Evolutionary conservation across 140 eudicot species (phyloP).

Genomic region (Anethum foeniculum): DNA sequence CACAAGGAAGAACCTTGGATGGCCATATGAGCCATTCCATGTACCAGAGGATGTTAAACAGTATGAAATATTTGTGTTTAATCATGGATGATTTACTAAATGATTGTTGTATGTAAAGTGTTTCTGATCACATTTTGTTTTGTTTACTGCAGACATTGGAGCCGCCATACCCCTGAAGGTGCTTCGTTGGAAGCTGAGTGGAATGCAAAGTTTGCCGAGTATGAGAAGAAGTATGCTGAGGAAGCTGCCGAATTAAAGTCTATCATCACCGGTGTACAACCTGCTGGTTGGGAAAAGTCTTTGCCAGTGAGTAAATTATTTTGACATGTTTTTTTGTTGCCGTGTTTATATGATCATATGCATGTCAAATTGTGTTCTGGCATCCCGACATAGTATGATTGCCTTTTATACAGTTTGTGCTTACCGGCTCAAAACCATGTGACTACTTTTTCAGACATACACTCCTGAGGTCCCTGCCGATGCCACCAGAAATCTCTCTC

Average conservation of each 20-base stretch:
- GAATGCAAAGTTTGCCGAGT: conserved; percentile 84
- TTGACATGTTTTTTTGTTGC: not conserved
- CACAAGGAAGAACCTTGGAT: conserved; percentile 79
- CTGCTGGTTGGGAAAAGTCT: conserved; percentile 94
- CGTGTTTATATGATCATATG: not conserved
- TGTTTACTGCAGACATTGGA: conserved; percentile 62
- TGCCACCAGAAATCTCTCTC: conserved; percentile 91
- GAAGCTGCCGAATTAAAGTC: conserved; percentile 87
- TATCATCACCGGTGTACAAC: conserved; percentile 55
- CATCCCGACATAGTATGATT: not conserved
- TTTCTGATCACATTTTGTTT: not conserved
- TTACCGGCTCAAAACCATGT: not conserved
- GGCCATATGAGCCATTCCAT: conserved; percentile 99
- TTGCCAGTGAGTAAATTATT: conserved; percentile 67
- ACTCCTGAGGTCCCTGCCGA: conserved; percentile 87
- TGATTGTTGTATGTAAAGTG: conserved; percentile 6
- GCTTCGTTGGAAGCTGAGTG: conserved; percentile 90
- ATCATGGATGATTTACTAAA: not conserved
- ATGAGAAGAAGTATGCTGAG: conserved; percentile 74
- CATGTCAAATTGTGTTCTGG: not conserved
- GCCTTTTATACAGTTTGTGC: not conserved
- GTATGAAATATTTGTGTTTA: conserved; percentile 27
- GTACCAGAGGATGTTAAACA: conserved; percentile 91
- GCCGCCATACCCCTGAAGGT: conserved; percentile 81
- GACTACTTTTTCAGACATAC: conserved; percentile 48